These are phyloP conservation scores for Talaromyces rugulosus DNA, from an alignment of 2,329 filamentous ascomycete genomes.

Conservation along the genomic window DNA sequence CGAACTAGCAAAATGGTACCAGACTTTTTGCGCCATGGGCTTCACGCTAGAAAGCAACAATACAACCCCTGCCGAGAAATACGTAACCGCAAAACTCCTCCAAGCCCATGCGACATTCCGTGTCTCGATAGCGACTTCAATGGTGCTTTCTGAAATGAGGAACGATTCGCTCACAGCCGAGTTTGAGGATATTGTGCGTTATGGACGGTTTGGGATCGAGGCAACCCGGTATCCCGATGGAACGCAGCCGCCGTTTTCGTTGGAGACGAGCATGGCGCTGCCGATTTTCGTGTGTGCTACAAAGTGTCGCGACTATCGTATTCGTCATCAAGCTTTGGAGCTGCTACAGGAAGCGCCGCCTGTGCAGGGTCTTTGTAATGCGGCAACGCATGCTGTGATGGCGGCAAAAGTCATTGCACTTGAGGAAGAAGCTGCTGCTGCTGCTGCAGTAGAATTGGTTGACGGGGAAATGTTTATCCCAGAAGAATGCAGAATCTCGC, in stretches of 20 bases:
- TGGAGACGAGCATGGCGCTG: constrained; percentile 25
- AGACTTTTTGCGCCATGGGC: neutral
- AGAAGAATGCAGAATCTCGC: neutral
- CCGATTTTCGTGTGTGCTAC: constrained; percentile 29
- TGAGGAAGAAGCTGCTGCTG: neutral
- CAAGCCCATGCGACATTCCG: neutral
- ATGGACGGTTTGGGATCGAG: constrained; percentile 14
- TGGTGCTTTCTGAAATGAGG: constrained; percentile 15
- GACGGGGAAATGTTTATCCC: neutral
- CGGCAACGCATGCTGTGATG: neutral
- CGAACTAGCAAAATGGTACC: neutral
- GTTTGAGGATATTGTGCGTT: constrained; percentile 8
- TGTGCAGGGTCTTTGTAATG: constrained; percentile 20
- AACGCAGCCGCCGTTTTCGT: constrained; percentile 27
- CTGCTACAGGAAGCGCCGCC: constrained; percentile 21
- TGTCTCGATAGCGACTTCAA: neutral
- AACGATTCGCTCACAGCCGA: constrained; percentile 20
- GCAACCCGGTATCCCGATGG: constrained; percentile 17
- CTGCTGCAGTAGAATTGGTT: too few relatives aligned
- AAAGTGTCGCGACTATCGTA: constrained; percentile 27
- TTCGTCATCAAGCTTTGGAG: constrained; percentile 25
- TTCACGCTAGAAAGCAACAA: neutral
- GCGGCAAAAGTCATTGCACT: neutral
- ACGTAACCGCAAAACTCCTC: neutral
- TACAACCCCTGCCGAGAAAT: neutral